phyloP scores from a whole-genome alignment of 176 grass and related monocot genomes.

The Ensete glaucum region DNA sequence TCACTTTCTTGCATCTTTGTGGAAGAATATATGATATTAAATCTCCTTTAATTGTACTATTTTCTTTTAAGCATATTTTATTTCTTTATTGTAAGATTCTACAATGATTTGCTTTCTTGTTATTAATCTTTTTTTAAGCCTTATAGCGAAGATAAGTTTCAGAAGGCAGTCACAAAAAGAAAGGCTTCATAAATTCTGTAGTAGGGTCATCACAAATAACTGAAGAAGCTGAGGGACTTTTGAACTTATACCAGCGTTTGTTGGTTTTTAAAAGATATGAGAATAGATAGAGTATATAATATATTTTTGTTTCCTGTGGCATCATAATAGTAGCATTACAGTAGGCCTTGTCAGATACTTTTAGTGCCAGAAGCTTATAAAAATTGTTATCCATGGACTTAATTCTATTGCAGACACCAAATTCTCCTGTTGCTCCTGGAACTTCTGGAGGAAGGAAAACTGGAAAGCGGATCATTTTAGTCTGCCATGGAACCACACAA shows the following conservation, averaged over 20 bases:
- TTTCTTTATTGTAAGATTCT: neutral
- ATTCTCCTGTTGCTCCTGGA: slow-evolving; percentile 51
- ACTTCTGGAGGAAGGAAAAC: slow-evolving; percentile 63
- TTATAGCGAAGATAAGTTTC: neutral
- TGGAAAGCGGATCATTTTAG: slow-evolving; percentile 61
- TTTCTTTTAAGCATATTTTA: neutral
- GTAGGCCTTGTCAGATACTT: neutral
- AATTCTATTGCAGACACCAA: slow-evolving; percentile 58
- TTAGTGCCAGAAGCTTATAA: neutral
- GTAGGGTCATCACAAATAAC: neutral
- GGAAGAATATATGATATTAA: neutral
- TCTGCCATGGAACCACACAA: slow-evolving; percentile 69
- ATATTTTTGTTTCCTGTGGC: neutral
- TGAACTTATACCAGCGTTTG: neutral
- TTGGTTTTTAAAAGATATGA: neutral
- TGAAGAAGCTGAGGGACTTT: neutral
- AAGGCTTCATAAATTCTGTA: neutral
- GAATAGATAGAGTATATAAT: neutral
- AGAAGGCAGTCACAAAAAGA: neutral
- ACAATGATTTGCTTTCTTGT: neutral
- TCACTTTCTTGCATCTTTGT: neutral
- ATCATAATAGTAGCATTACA: neutral
- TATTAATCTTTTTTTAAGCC: neutral
- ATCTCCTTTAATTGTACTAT: neutral
- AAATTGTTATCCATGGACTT: neutral